Evolutionary conservation across 495 filamentous ascomycete genomes (phyloP).

Genomic region (Cercophora sp.): DNA sequence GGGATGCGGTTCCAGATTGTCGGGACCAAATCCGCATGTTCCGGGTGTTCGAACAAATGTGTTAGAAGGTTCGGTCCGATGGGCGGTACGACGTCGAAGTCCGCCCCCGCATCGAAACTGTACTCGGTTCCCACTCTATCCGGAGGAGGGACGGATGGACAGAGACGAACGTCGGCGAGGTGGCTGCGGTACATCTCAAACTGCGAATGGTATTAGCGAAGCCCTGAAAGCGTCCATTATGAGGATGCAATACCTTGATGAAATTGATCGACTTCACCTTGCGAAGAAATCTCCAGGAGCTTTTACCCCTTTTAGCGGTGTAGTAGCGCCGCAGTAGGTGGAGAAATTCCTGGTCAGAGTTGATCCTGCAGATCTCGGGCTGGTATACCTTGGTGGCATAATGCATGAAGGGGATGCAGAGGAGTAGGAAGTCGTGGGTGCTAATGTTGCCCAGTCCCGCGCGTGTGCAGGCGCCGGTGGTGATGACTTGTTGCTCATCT

Average conservation of each 20-base stretch:
- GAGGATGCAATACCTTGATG: slow-evolving; percentile 2
- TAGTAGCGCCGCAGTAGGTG: slow-evolving; percentile 5
- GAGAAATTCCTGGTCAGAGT: slow-evolving; percentile 13
- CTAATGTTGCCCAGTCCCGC: background rate
- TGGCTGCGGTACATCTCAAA: slow-evolving; percentile 10
- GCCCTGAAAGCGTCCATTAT: background rate
- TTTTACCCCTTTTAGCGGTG: background rate
- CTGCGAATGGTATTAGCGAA: background rate
- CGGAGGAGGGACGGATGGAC: slow-evolving; percentile 5
- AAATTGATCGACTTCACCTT: slow-evolving; percentile 4
- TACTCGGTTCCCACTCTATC: slow-evolving; percentile 6
- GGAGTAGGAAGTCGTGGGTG: slow-evolving; percentile 7
- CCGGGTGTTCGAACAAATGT: slow-evolving; percentile 11
- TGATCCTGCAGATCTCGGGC: slow-evolving; percentile 12
- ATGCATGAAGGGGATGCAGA: slow-evolving; percentile 12
- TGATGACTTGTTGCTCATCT: background rate
- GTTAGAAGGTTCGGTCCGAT: slow-evolving; percentile 7
- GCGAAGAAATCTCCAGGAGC: slow-evolving; percentile 5
- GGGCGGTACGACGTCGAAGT: slow-evolving; percentile 1
- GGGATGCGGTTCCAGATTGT: slow-evolving; percentile 2
- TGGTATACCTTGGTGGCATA: slow-evolving; percentile 7
- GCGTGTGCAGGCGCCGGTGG: slow-evolving; percentile 7
- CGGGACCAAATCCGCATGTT: slow-evolving; percentile 6
- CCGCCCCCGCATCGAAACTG: background rate
- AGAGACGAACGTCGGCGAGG: slow-evolving; percentile 3